A percentile compares a stretch with the other conserved stretches of the same genome.
Evolutionary conservation across 306 rosid species (phyloP).

Genomic region (Lathyrus aphaca): DNA sequence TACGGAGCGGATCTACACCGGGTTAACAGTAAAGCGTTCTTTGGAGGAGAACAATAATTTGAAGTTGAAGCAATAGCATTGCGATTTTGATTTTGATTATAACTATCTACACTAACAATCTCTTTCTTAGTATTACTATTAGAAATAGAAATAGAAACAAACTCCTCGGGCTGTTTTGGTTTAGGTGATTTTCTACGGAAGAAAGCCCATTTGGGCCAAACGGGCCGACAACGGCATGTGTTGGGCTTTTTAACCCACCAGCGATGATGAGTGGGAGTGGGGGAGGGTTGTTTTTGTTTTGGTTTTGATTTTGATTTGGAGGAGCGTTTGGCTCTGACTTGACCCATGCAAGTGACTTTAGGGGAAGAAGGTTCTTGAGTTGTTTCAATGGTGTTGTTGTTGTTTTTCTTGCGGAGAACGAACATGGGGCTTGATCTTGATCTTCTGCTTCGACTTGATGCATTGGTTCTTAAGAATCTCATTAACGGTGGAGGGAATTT

Average conservation of each 20-base stretch:
- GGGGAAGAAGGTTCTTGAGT: slow-evolving; percentile 94
- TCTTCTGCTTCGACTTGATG: slow-evolving; percentile 72
- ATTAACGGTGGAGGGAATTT: slow-evolving; percentile 95
- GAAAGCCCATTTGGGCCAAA: slow-evolving; percentile 62
- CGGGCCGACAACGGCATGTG: slow-evolving; percentile 33
- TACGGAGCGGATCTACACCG: slow-evolving; percentile 90
- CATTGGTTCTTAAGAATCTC: slow-evolving; percentile 85
- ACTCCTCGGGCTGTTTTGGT: background rate
- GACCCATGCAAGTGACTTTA: slow-evolving; percentile 98
- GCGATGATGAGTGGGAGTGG: background rate
- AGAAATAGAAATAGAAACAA: too few species aligned
- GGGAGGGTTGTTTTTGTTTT: slow-evolving; percentile 30
- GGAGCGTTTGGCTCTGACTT: slow-evolving; percentile 71
- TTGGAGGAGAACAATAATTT: slow-evolving; percentile 42
- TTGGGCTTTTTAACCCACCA: slow-evolving; percentile 52
- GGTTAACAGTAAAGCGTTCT: slow-evolving; percentile 72
- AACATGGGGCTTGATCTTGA: slow-evolving; percentile 89
- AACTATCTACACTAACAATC: too few species aligned
- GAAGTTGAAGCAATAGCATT: slow-evolving; percentile 24
- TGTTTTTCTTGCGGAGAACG: slow-evolving; percentile 68
- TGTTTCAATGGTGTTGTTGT: slow-evolving; percentile 55
- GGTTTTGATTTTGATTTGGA: slow-evolving; percentile 42
- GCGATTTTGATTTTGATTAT: too few species aligned
- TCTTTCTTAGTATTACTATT: too few species aligned
- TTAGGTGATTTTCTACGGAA: slow-evolving; percentile 50